Conservation (phyloP, 225 moss, liverwort and hornwort genomes). For the Physcomitrellopsis africana region DNA sequence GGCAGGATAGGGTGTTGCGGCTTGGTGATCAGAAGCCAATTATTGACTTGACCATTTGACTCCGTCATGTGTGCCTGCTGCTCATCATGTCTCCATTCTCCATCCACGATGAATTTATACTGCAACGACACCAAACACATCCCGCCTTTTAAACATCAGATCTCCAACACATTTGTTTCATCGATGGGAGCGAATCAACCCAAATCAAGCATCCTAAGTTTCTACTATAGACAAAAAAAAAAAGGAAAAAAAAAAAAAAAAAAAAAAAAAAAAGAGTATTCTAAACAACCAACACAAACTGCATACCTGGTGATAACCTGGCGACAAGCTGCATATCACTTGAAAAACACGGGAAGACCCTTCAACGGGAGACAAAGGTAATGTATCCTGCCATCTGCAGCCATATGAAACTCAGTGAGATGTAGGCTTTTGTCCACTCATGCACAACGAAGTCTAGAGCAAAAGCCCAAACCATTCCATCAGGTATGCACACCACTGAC, state of each 20-base stretch:
- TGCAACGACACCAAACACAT: constrained; percentile 47
- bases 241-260: too few species aligned
- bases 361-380: constrained; percentile 94
- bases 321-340: constrained; percentile 91
- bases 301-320: constrained; percentile 91
- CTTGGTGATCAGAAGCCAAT: constrained; percentile 83
- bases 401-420: constrained; percentile 30
- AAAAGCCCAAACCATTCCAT: constrained; percentile 10
- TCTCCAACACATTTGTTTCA: constrained; percentile 6
- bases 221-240: too few species aligned
- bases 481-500: not conserved
- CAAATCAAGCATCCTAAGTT: not conserved
- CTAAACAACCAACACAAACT: not conserved
- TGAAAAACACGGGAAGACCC: constrained; percentile 89
- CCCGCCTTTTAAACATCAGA: not conserved
- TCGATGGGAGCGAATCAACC: constrained; percentile 9
- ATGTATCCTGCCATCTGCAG: constrained; percentile 94
- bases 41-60: constrained; percentile 88
- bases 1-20: constrained; percentile 58
- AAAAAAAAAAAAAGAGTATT: too few species aligned
- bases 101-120: constrained; percentile 99
- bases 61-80: constrained; percentile 81
- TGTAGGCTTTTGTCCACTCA: constrained; percentile 18
- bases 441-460: not conserved
- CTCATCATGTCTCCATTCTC: constrained; percentile 97